A percentile compares a stretch with the other conserved stretches of the same genome.
Evolutionary conservation across 2,329 filamentous ascomycete species (phyloP).

Genomic region (Pseudocercospora ulei): DNA sequence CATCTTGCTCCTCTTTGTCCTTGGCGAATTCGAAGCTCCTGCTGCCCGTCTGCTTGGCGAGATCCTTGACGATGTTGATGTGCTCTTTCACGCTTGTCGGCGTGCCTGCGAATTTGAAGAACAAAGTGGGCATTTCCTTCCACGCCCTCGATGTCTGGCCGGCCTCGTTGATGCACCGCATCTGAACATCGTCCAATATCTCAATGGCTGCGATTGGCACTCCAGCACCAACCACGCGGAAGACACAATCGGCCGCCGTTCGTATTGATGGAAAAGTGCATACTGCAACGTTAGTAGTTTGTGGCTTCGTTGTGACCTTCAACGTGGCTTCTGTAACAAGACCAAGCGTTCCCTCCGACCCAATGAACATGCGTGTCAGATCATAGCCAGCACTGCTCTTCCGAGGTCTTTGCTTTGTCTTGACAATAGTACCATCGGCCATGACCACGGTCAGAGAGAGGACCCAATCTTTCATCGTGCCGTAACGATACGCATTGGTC

Average conservation of each 20-base stretch:
- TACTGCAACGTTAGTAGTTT: constrained; percentile 71
- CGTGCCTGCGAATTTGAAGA: constrained; percentile 66
- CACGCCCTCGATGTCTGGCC: constrained; percentile 55
- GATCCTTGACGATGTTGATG: constrained; percentile 54
- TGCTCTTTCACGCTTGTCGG: constrained; percentile 66
- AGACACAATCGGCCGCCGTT: constrained; percentile 67
- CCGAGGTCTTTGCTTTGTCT: constrained; percentile 75
- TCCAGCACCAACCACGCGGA: constrained; percentile 66
- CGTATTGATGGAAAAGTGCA: constrained; percentile 55
- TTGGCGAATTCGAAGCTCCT: constrained; percentile 61
- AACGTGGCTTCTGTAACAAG: constrained; percentile 84
- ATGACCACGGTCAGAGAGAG: constrained; percentile 76
- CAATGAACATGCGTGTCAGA: constrained; percentile 78
- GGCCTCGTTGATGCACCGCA: constrained; percentile 60
- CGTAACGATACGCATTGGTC: constrained; percentile 85
- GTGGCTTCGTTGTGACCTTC: constrained; percentile 73
- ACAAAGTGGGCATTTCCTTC: constrained; percentile 61
- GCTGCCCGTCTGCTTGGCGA: constrained; percentile 51
- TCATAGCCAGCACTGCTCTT: constrained; percentile 91
- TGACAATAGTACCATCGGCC: constrained; percentile 81
- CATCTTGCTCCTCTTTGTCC: constrained; percentile 53
- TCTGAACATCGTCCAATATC: constrained; percentile 85
- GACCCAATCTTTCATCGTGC: constrained; percentile 93
- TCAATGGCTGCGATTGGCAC: constrained; percentile 86
- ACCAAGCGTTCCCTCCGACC: constrained; percentile 82